Evolutionary conservation across 306 rosid genomes (phyloP).

Genomic region (Calophaca sinica): DNA sequence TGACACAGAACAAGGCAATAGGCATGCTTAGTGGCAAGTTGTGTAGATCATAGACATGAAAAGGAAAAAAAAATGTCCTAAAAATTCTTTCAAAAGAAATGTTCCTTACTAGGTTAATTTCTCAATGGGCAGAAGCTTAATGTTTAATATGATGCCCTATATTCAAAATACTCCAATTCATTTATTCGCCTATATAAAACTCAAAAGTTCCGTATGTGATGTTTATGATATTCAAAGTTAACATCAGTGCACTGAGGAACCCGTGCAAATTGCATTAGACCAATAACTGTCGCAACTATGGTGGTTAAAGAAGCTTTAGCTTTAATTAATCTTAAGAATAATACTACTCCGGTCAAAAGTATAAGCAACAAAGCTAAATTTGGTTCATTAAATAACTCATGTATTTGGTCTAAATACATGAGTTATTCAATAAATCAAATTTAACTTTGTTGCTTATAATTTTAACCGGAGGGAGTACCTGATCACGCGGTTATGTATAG

Average conservation of each 20-base stretch:
- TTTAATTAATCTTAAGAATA: slow-evolving; percentile 39
- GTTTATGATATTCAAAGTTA: slow-evolving; percentile 7
- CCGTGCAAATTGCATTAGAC: slow-evolving; percentile 29
- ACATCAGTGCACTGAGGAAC: no score
- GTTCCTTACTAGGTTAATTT: not conserved
- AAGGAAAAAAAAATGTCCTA: not conserved
- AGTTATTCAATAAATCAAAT: no score
- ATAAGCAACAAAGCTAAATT: no score
- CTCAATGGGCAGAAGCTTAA: not conserved
- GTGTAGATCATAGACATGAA: no score
- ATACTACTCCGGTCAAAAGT: no score
- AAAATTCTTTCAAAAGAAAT: not conserved
- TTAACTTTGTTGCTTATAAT: no score
- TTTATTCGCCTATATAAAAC: no score
- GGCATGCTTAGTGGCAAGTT: not conserved
- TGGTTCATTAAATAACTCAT: no score
- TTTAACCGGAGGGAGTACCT: no score
- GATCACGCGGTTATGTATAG: slow-evolving; percentile 37
- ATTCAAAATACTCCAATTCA: not conserved
- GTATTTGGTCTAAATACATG: no score
- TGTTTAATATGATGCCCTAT: not conserved
- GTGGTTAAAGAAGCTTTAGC: slow-evolving; percentile 41
- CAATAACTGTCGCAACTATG: slow-evolving; percentile 40
- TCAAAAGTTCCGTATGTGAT: not conserved
- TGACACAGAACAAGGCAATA: not conserved